Conservation (phyloP, 192 early-diverging fungal species). For the Polychytrium aggregatum region DNA sequence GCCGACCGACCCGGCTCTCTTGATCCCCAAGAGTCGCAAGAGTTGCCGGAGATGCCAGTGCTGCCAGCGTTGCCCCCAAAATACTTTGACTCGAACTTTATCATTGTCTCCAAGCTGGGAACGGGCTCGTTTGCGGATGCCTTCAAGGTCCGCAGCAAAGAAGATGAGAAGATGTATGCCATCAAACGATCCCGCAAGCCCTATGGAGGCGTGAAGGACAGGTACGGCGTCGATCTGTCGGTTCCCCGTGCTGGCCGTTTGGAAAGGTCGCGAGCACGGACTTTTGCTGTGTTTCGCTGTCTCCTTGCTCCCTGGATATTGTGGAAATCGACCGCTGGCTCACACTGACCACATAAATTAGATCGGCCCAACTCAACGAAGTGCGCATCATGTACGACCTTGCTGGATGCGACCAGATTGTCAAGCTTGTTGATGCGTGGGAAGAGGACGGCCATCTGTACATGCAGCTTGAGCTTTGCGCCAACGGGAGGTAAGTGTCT, state of each 20-base stretch:
- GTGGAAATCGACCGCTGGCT: not conserved
- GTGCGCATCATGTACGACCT: conserved; percentile 68
- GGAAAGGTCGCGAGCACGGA: not conserved
- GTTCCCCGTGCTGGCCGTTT: not conserved
- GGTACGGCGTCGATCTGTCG: conserved; percentile 19
- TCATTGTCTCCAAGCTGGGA: conserved; percentile 51
- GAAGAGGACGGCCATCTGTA: conserved; percentile 81
- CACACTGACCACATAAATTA: conserved; percentile 4
- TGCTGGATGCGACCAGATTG: conserved; percentile 42
- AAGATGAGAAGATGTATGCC: conserved; percentile 57
- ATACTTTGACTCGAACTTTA: conserved; percentile 63
- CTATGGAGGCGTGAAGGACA: conserved; percentile 59
- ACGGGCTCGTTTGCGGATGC: conserved; percentile 75
- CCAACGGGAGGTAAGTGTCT: conserved; percentile 52
- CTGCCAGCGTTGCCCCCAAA: too few species aligned
- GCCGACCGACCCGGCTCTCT: too few species aligned
- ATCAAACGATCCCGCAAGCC: conserved; percentile 67
- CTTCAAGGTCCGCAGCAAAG: conserved; percentile 57
- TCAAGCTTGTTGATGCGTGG: conserved; percentile 76
- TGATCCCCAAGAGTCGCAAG: too few species aligned
- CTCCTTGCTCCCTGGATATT: too few species aligned
- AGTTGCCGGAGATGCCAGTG: too few species aligned
- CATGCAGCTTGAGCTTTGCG: conserved; percentile 83
- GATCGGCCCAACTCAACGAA: conserved; percentile 63
- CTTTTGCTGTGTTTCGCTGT: not conserved